These are phyloP conservation scores for Scleroderma bovista DNA, from an alignment of 768 basidiomycete species.

Conservation along the genomic window DNA sequence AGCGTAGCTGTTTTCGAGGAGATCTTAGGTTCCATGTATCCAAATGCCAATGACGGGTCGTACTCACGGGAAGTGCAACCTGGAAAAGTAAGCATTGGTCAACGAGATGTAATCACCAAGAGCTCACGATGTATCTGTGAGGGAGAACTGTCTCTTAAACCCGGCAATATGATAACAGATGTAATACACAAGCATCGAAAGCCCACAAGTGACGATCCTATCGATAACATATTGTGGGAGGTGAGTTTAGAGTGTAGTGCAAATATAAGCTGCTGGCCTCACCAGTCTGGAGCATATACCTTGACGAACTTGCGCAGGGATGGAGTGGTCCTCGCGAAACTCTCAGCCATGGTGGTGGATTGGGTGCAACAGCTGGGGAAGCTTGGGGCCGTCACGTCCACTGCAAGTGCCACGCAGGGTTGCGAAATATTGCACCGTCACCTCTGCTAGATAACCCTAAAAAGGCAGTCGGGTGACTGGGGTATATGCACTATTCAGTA, in stretches of 20 bases:
- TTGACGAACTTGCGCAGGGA: constrained; percentile 18
- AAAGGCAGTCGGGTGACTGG: too few species aligned
- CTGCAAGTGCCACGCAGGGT: background rate
- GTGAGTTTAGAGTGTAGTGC: background rate
- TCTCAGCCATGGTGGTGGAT: background rate
- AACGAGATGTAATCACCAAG: background rate
- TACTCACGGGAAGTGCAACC: constrained; percentile 36
- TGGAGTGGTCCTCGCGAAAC: constrained; percentile 8
- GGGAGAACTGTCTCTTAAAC: constrained; percentile 73
- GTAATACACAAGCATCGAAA: constrained; percentile 53
- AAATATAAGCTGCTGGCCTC: constrained; percentile 14
- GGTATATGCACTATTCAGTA: too few species aligned
- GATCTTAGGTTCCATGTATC: background rate
- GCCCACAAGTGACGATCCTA: constrained; percentile 54
- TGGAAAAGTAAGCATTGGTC: constrained; percentile 11
- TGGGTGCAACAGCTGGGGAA: too few species aligned
- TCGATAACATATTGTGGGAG: too few species aligned
- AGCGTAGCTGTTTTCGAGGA: constrained; percentile 42
- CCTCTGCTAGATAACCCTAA: too few species aligned
- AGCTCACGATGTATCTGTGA: constrained; percentile 68
- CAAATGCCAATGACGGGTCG: background rate
- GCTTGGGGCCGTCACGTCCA: too few species aligned
- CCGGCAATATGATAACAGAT: constrained; percentile 53
- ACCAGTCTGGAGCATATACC: constrained; percentile 79
- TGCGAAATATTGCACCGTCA: background rate